phyloP scores from a whole-genome alignment of 2,329 filamentous ascomycete genomes.

The Xylariaceae sp. region DNA sequence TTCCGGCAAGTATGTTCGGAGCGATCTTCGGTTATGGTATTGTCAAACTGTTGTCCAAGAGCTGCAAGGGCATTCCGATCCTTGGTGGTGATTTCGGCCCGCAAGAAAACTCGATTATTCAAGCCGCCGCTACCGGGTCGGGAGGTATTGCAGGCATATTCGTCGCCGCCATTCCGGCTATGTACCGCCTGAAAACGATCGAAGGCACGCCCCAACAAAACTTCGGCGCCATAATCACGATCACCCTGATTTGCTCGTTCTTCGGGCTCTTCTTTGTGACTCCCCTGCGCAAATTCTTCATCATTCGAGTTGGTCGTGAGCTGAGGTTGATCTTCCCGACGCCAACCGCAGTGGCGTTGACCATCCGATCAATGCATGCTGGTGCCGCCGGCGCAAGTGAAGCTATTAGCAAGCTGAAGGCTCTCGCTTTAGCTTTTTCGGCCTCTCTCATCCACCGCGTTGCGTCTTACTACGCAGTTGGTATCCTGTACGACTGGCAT shows the following conservation, averaged over 20 bases:
- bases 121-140: slow-evolving; percentile 53
- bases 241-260: slow-evolving; percentile 61
- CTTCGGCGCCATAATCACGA: slow-evolving; percentile 56
- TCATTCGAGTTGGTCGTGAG: slow-evolving; percentile 62
- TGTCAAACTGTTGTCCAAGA: slow-evolving; percentile 46
- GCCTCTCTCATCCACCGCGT: slow-evolving; percentile 50
- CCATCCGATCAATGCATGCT: slow-evolving; percentile 58
- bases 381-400: slow-evolving; percentile 47
- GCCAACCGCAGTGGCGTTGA: slow-evolving; percentile 56
- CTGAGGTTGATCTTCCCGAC: slow-evolving; percentile 58
- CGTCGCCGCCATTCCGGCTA: slow-evolving; percentile 53
- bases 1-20: slow-evolving; percentile 43
- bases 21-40: slow-evolving; percentile 57
- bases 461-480: slow-evolving; percentile 54
- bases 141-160: slow-evolving; percentile 55
- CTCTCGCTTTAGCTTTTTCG: slow-evolving; percentile 47
- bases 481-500: slow-evolving; percentile 59
- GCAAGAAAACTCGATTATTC: slow-evolving; percentile 56
- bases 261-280: slow-evolving; percentile 64
- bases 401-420: slow-evolving; percentile 55
- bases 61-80: slow-evolving; percentile 44
- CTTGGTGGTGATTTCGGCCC: slow-evolving; percentile 55
- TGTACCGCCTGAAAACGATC: slow-evolving; percentile 52
- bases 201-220: slow-evolving; percentile 46
- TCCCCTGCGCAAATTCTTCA: slow-evolving; percentile 65